A percentile compares a stretch with the other conserved stretches of the same genome.
These are phyloP conservation scores for Backusella westeae DNA, from an alignment of 192 early-diverging fungal genomes.

Conservation along the genomic window DNA sequence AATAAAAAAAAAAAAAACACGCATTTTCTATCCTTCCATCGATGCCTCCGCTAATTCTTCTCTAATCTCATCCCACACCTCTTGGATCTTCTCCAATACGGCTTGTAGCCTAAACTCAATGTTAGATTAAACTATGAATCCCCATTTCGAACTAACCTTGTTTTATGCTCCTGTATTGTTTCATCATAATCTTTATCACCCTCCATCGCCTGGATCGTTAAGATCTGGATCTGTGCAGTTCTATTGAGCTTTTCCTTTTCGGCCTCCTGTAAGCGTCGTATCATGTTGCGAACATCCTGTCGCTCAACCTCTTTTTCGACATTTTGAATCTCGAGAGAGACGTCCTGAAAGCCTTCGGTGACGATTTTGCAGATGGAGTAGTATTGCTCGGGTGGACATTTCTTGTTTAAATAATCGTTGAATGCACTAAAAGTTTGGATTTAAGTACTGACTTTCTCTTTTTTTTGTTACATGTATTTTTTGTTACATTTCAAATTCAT, in stretches of 20 bases:
- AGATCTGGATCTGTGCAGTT: conserved; percentile 28
- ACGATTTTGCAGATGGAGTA: conserved; percentile 41
- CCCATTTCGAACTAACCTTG: conserved; percentile 3
- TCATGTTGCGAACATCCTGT: conserved; percentile 12
- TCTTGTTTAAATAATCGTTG: conserved; percentile 28
- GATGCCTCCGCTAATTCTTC: conserved; percentile 10
- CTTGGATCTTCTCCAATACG: conserved; percentile 10
- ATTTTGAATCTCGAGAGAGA: conserved; percentile 31
- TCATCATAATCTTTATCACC: conserved; percentile 29
- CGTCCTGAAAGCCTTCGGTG: conserved; percentile 42
- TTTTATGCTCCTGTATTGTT: conserved; percentile 14
- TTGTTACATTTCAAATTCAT: conserved; percentile 34
- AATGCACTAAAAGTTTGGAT: conserved; percentile 25
- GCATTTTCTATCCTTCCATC: neutral
- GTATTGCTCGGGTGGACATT: conserved; percentile 31
- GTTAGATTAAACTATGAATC: neutral
- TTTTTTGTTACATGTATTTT: neutral
- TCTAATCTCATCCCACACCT: conserved; percentile 31
- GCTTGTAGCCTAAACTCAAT: conserved; percentile 8
- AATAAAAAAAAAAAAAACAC: neutral
- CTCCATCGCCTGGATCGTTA: conserved; percentile 21
- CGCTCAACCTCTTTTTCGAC: conserved; percentile 24
- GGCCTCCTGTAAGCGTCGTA: conserved; percentile 26
- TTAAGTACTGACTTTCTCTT: neutral
- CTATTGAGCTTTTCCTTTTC: conserved; percentile 34